phyloP scores from a whole-genome alignment of 768 basidiomycete genomes.

The Imleria badia region DNA sequence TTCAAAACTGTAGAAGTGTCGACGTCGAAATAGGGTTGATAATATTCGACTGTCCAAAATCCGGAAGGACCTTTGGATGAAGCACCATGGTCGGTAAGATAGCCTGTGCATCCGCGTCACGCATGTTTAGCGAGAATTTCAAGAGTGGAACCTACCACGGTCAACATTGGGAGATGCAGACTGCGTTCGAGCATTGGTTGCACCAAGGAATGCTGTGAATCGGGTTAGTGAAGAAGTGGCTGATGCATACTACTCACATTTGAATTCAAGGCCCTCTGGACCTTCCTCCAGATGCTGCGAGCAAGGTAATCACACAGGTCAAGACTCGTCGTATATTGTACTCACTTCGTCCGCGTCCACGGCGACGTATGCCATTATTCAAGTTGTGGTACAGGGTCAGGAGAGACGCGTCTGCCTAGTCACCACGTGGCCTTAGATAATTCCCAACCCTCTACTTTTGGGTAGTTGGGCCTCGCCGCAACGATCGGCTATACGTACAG shows the following conservation, averaged over 20 bases:
- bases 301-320: neutral
- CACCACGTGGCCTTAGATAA: too few species aligned
- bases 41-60: conserved; percentile 84
- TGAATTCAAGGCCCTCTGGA: conserved; percentile 69
- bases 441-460: too few species aligned
- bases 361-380: conserved; percentile 65
- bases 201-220: conserved; percentile 55
- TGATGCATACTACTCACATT: conserved; percentile 44
- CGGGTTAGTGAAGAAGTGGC: neutral
- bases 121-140: neutral
- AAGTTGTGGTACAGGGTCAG: neutral
- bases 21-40: conserved; percentile 86
- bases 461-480: conserved; percentile 77
- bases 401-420: neutral
- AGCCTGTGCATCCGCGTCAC: conserved; percentile 44
- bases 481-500: conserved; percentile 88
- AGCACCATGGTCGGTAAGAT: conserved; percentile 53
- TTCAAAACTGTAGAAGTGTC: conserved; percentile 76
- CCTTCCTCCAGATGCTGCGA: conserved; percentile 61
- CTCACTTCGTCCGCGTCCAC: conserved; percentile 71
- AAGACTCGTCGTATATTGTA: neutral
- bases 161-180: conserved; percentile 41
- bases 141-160: conserved; percentile 40
- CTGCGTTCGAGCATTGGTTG: conserved; percentile 26
- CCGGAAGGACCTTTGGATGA: conserved; percentile 47